Conservation (phyloP, 2,329 filamentous ascomycete species). For the Aureobasidium sp. region DNA sequence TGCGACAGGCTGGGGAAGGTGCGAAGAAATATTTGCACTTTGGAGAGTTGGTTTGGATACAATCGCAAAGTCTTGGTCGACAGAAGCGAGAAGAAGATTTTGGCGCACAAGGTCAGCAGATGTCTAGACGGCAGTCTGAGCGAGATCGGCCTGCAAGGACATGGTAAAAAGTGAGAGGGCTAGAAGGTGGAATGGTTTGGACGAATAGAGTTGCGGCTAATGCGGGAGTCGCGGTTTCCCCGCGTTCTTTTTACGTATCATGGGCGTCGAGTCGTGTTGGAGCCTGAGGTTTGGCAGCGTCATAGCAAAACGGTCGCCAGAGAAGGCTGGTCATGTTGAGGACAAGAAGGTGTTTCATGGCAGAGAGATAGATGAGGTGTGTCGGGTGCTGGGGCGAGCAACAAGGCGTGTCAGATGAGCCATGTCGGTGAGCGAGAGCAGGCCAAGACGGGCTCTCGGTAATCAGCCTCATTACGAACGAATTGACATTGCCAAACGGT, state of each 20-base stretch:
- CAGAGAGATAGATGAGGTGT: background rate
- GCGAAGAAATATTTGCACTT: background rate
- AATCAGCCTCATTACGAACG: conserved; percentile 1
- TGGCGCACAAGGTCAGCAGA: background rate
- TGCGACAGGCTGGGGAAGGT: background rate
- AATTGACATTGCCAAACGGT: conserved; percentile 3
- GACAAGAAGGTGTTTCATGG: background rate
- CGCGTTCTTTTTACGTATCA: conserved; percentile 2
- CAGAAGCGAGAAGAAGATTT: no score
- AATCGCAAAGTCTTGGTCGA: no score
- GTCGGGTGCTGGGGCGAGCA: background rate
- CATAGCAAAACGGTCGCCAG: background rate
- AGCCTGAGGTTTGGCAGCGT: no score
- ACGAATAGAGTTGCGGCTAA: conserved; percentile 4
- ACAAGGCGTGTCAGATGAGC: no score
- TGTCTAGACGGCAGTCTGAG: background rate
- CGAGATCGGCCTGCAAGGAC: background rate
- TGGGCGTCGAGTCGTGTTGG: background rate
- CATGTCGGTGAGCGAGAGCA: background rate
- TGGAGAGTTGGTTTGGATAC: background rate
- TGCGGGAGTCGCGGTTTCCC: conserved; percentile 6
- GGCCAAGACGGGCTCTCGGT: conserved; percentile 2
- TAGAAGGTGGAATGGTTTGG: conserved; percentile 4
- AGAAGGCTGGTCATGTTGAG: background rate
- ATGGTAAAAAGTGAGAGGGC: background rate